Evolutionary conservation across 306 rosid species (phyloP).

Genomic region (Carpinus fangiana): DNA sequence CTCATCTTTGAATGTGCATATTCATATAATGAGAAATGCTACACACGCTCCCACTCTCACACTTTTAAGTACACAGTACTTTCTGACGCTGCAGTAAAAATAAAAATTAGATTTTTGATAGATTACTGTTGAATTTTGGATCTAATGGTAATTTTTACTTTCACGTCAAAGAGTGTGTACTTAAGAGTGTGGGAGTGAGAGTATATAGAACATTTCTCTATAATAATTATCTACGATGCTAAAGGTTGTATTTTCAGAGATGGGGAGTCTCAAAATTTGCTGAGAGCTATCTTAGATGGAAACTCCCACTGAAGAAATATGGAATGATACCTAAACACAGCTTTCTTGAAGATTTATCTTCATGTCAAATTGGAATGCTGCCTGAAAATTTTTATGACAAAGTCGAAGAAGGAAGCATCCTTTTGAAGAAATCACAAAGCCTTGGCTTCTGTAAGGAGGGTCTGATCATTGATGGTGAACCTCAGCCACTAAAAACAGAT

Average conservation of each 20-base stretch:
- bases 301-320: slow-evolving; percentile 46
- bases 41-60: too few relatives aligned
- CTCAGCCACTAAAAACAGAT: slow-evolving; percentile 36
- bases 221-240: not conserved
- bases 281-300: slow-evolving; percentile 43
- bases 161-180: too few relatives aligned
- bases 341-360: slow-evolving; percentile 37
- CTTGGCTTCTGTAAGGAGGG: slow-evolving; percentile 49
- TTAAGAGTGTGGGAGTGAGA: too few relatives aligned
- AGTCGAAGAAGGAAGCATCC: slow-evolving; percentile 49
- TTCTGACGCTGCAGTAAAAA: too few relatives aligned
- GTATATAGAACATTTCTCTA: too few relatives aligned
- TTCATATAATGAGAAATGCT: not conserved
- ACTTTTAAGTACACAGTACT: too few relatives aligned
- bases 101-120: too few relatives aligned
- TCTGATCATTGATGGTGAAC: slow-evolving; percentile 41
- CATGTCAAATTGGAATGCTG: slow-evolving; percentile 31
- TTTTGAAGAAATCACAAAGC: slow-evolving; percentile 40
- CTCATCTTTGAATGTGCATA: not conserved
- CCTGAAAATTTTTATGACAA: slow-evolving; percentile 43
- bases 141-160: too few relatives aligned
- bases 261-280: slow-evolving; percentile 42
- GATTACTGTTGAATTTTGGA: too few relatives aligned
- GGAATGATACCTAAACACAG: slow-evolving; percentile 42
- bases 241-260: slow-evolving; percentile 35